Base-by-base conservation (phyloP, 2,329 filamentous ascomycete genomes). In the Atkinsonella texensis region DNA sequence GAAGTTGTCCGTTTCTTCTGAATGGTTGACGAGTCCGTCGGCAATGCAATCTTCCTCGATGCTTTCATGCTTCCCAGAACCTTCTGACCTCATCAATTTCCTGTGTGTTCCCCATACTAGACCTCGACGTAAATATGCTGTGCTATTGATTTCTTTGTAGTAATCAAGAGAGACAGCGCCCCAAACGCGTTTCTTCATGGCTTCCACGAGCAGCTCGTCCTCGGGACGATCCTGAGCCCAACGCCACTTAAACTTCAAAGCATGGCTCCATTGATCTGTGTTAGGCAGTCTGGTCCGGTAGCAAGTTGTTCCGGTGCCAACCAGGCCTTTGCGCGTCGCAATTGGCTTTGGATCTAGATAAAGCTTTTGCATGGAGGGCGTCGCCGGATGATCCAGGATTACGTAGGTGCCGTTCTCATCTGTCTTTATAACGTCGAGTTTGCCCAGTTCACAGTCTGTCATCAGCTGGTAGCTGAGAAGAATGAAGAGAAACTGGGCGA, bases 231-330 rank as follows among this genome's bases (percentile, higher is more conserved):
- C 54, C 44, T 56, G 59, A 4, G 56, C 59, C 61, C 59, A 63
- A 18, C 64, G 63, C 65, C 64, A 67, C 51, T 63, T 65, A 51
- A 64, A 63, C 49, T 67, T 67, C 23, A 67, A 39, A 49, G 61
- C 59, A 52, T 57, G 59, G 46, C 57, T 48, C 61, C 61, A 67
- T 56, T 35, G 52, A 53, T 54, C 45, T 4, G 62, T 63, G 48
- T 50, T 52, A 39, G 55, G 53, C 23, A 23, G 54, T 57, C 53
- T 63, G 43, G 61, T 61, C 31, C 60, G 57, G 51, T 67, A 66
- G 52, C 63, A 68, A 52, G 59, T 59, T 47, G 60, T 65, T 17
- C 63, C 64, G n/a, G 40, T 55, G 33, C 63, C 60, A 54, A 65
- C 56, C 41, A 68, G 52, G 5, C 13, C 31, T 52, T 60, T 46